Evolutionary conservation across 805 yeast genomes (phyloP), one percentile per base, ranked within the genome.

Genomic region (Groenewaldozyma tartarivorans): DNA sequence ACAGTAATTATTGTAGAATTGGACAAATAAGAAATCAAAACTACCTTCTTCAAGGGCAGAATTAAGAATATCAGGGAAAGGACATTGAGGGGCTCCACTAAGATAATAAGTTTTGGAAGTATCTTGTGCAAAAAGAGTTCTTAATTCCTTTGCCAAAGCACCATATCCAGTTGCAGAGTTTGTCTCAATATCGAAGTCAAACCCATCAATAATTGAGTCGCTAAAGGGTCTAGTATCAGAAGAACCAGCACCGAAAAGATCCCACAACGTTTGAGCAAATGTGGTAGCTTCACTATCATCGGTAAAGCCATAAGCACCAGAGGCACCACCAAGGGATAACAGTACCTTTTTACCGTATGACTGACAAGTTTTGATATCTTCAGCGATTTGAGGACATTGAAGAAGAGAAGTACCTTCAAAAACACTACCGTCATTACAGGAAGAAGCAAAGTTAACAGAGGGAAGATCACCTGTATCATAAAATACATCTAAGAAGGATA

Each of bases 311-410:
- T 74, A 74, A 9, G 62, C 43, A 4, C 77, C 76, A 17, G 64
- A 41, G 4, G 74, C 71, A 45, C 79, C 79, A 6, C 66, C 66
- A 3, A 86, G 57, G 0, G 95, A 85, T 4, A 86, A 63, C 36
- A 86, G 53, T 4, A 86, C 77, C 48, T 77, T 78, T 50, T 81
- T 81, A 35, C 94, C 95, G 18, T 64, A 51, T 2, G 63, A 50
- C 61, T 86, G 95, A 63, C 95, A 86, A 2, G 77, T 72, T 41
- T 65, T 53, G 47, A 86, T 85, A 52, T 82, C 92, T 21, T 67
- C 44, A 33, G 69, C 82, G 44, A 63, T 71, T 49, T 56, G 44
- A 26, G 68, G 55, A 51, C 79, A 74, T 39, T 67, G 62, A 6
- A 68, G 51, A 26, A 70, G 50, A 13, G 64, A 63, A 35, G 67